These are phyloP conservation scores for Tulasnella calospora DNA, from an alignment of 768 basidiomycete genomes.

Conservation along the genomic window DNA sequence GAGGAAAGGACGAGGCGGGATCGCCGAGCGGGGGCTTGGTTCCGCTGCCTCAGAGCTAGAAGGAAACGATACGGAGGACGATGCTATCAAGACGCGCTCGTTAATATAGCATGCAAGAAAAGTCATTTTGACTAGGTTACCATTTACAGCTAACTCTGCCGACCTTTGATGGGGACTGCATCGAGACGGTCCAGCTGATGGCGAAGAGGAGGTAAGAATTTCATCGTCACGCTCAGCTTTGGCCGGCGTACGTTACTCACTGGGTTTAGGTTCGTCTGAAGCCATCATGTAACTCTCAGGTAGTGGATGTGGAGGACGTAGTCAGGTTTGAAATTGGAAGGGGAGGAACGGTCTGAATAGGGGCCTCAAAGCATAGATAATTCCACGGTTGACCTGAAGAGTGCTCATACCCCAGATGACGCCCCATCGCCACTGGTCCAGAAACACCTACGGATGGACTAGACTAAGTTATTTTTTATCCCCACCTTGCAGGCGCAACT, in stretches of 20 bases:
- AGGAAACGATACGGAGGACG: neutral
- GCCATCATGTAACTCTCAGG: neutral
- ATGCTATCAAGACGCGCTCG: neutral
- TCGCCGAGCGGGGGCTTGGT: neutral
- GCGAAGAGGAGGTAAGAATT: neutral
- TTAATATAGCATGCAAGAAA: neutral
- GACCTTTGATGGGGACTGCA: neutral
- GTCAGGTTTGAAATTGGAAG: neutral
- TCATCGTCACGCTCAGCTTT: neutral
- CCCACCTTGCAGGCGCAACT: too few relatives aligned
- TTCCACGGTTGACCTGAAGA: neutral
- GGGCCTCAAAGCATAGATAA: neutral
- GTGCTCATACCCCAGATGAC: too few relatives aligned
- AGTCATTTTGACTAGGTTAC: neutral
- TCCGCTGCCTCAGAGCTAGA: neutral
- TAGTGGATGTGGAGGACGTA: neutral
- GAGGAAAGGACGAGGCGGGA: slow-evolving; percentile 27
- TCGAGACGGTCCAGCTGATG: neutral
- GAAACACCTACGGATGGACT: too few relatives aligned
- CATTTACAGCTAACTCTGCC: neutral
- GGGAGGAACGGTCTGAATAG: neutral
- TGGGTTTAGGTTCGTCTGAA: neutral
- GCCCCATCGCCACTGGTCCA: too few relatives aligned
- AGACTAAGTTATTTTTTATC: too few relatives aligned
- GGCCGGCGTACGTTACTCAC: neutral